Conservation (phyloP, 495 filamentous ascomycete species). For the Neurospora sublineolata region DNA sequence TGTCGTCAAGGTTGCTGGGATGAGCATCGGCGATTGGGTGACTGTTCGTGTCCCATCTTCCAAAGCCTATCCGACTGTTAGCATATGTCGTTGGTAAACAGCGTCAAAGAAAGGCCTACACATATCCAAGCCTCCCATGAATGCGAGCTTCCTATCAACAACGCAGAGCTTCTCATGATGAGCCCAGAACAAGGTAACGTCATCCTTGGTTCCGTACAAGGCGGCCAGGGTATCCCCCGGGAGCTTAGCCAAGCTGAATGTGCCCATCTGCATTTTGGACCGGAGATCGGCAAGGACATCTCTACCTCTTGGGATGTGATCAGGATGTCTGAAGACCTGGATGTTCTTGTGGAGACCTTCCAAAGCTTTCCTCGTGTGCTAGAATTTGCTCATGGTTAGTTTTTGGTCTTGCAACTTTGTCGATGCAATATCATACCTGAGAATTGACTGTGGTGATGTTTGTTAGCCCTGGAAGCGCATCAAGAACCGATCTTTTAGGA, state of each 20-base stretch:
- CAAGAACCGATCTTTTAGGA: constrained; percentile 10
- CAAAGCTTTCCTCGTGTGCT: constrained; percentile 75
- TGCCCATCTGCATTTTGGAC: constrained; percentile 33
- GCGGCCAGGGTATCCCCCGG: constrained; percentile 57
- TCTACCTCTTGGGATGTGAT: constrained; percentile 68
- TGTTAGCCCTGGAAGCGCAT: background rate
- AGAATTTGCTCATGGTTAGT: background rate
- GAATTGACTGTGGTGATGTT: constrained; percentile 52
- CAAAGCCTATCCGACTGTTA: constrained; percentile 33
- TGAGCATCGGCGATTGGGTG: constrained; percentile 83
- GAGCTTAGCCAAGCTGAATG: constrained; percentile 42
- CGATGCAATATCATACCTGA: constrained; percentile 15
- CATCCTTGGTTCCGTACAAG: constrained; percentile 69
- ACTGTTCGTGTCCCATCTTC: constrained; percentile 50
- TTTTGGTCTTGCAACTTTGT: background rate
- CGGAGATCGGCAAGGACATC: constrained; percentile 29
- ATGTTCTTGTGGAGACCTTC: constrained; percentile 79
- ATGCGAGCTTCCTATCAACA: constrained; percentile 67
- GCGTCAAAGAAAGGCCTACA: constrained; percentile 24
- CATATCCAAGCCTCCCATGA: constrained; percentile 78
- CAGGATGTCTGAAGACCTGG: constrained; percentile 81
- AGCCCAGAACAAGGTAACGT: constrained; percentile 83
- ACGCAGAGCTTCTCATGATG: constrained; percentile 92
- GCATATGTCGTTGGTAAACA: constrained; percentile 1
- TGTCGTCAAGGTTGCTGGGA: constrained; percentile 58